These are phyloP conservation scores for Ilyonectria destructans DNA, from an alignment of 2,329 filamentous ascomycete genomes.

Conservation along the genomic window DNA sequence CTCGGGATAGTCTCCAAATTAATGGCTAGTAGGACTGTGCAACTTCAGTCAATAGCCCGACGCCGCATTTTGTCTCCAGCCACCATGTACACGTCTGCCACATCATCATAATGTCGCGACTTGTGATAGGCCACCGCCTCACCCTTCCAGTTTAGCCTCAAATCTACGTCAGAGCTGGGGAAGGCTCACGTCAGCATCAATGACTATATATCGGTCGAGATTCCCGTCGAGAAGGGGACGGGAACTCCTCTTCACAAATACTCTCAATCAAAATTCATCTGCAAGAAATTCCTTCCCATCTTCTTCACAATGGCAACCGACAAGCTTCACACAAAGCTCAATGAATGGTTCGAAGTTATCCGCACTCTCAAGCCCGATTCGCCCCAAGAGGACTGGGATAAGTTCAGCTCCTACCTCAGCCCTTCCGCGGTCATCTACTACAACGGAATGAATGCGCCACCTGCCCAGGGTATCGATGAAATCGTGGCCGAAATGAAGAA, in stretches of 20 bases:
- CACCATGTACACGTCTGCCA: too few relatives aligned
- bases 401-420: conserved; percentile 11
- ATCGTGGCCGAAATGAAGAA: conserved; percentile 12
- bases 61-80: too few relatives aligned
- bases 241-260: not conserved
- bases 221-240: not conserved
- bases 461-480: conserved; percentile 11
- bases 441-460: conserved; percentile 1
- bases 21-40: too few relatives aligned
- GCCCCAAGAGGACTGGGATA: conserved; percentile 27
- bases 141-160: not conserved
- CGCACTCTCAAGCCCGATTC: conserved; percentile 12
- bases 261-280: not conserved
- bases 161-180: not conserved
- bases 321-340: conserved; percentile 14
- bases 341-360: conserved; percentile 8
- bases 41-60: too few relatives aligned
- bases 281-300: too few relatives aligned
- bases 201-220: not conserved
- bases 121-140: not conserved
- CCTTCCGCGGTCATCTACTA: conserved; percentile 11
- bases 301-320: conserved; percentile 6
- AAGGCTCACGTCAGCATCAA: conserved; percentile 8
- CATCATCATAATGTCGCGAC: too few relatives aligned
- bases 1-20: too few relatives aligned